Base-by-base conservation (phyloP, 2,329 filamentous ascomycete genomes). In the Ophiostoma triangulosporum region DNA sequence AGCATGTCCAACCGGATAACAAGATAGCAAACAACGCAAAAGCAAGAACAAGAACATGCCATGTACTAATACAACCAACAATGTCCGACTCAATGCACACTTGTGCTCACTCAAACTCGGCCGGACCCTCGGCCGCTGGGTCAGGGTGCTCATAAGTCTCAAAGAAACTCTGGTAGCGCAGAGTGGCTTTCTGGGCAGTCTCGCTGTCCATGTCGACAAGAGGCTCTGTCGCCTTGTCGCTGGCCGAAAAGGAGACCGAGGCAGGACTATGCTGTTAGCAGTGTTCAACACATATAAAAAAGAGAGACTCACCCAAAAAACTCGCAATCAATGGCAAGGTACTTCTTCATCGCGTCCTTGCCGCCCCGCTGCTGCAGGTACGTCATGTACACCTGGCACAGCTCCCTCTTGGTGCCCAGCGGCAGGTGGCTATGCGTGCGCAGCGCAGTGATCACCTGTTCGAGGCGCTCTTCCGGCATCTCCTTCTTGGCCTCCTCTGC, bases 341-440 rank as follows among this genome's bases (percentile, higher is more conserved):
- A 95, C 61, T 90, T 84, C 68, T 89, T 88, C 71, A 94, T 91
- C 2, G 88, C 80, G 31, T 90, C 80, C 65, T 89, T 86, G 57
- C 80, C 83, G 14, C 91, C 90, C 52, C 86, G 77, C 61, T 94
- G 83, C 58, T 95, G 80, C 33, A 98, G 73, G 63, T 93, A 96
- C 12, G 76, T 72, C 73, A 96, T 81, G 67, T 97, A 98, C 53
- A 76, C 72, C 57, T 86, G 77, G 38, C 83, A 82, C 5, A 98
- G 70, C 45, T 89, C 84, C 65, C 83, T 86, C 67, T 91, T 84
- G 1, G 79, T 76, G 0, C 77, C 68, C 1, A 77, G 65, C 0
- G 82, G 78, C 54, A 97, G 76, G 11, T 78, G 80, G 60, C 85
- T 89, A 68, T 84, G 87, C 48, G 75, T 73, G 32, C 84, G 77